Evolutionary conservation across 331 rosid genomes (phyloP).

Genomic region (Malus hybrid): DNA sequence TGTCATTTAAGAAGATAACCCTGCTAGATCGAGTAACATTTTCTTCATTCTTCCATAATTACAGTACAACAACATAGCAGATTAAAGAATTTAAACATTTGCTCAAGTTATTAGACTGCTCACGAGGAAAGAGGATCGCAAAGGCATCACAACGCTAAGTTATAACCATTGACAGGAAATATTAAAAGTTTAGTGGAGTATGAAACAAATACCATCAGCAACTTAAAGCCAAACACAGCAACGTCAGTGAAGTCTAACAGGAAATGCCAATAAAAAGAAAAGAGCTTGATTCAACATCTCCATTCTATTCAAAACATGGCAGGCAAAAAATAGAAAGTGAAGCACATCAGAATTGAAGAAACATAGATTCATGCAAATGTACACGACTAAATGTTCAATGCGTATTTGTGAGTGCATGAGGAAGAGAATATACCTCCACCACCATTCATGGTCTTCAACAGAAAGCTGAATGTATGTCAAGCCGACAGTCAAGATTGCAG

Average conservation of each 20-base stretch:
- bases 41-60: not conserved
- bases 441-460: constrained; percentile 83
- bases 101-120: no score
- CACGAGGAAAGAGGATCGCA: no score
- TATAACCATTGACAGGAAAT: no score
- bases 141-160: no score
- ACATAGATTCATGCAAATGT: not conserved
- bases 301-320: not conserved
- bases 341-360: not conserved
- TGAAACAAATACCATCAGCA: not conserved
- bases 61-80: no score
- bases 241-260: not conserved
- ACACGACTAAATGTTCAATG: not conserved
- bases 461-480: constrained; percentile 78
- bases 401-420: not conserved
- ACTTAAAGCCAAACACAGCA: not conserved
- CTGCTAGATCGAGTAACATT: not conserved
- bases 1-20: not conserved
- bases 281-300: not conserved
- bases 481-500: constrained; percentile 50
- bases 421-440: constrained; percentile 74
- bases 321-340: not conserved
- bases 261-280: not conserved
- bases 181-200: no score
- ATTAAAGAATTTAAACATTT: no score